Base-by-base conservation (phyloP, 345 rosid species). In the Corymbia maculata region DNA sequence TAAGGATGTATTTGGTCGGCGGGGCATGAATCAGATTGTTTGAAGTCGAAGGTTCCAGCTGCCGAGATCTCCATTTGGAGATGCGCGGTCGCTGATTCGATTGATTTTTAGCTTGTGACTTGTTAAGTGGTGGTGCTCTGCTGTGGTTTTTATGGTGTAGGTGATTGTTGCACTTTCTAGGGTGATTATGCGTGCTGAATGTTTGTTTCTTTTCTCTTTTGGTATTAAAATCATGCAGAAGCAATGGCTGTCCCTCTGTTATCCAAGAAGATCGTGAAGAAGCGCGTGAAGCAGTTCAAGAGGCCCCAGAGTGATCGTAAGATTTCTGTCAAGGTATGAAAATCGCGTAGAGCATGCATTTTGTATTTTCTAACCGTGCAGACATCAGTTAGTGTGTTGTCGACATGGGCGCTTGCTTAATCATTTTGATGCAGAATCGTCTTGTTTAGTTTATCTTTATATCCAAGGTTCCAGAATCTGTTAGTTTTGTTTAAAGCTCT, bases 251-350 rank as follows among this genome's bases (percentile, higher is more conserved):
- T 92, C 70, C 96, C 96, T 57, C 91, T 93, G 89, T 87, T 93
- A 89, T 52, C 88, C 85, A 95, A 95, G 94, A 95, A 93, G 94
- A 92, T 93, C 66, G 93, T 94, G 90, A 95, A 95, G 97, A 95
- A 95, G 95, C 91, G 96, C 45, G 92, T 88, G 85, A 93, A 95
- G 94, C 86, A 93, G 91, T 95, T 95, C 87, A 94, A 93, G 93
- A 92, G 96, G 92, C 95, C 97, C 3, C 95, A 95, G 88, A 89
- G 96, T 82, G 97, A 95, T 89, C 88, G 96, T n/a, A 93, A 93
- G 93, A 90, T 93, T 30, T 88, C 92, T 50, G 94, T 94, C 30
- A 93, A 93, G 96, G 96, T 94, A 85, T 17, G 14, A 50, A 9
- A 16, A 1, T 85, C 24, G 85, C 26, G 7, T 17, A 50, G 55